Evolutionary conservation across 768 basidiomycete genomes (phyloP).

Genomic region (Lactifluus pinguis): DNA sequence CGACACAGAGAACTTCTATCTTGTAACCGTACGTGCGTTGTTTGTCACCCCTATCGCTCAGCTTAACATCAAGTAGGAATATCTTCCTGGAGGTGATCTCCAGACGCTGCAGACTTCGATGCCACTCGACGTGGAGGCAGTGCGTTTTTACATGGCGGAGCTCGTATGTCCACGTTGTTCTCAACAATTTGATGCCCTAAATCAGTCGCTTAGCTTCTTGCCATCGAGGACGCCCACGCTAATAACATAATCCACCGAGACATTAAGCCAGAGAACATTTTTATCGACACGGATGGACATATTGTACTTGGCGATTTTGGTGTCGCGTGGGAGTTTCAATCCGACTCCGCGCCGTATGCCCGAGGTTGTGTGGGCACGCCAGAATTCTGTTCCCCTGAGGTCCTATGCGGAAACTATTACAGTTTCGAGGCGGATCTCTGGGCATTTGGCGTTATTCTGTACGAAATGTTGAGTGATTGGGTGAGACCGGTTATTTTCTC

Average conservation of each 20-base stretch:
- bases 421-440: conserved; percentile 16
- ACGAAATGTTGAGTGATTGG: conserved; percentile 6
- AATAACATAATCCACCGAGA: conserved; percentile 99
- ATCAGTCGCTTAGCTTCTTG: conserved; percentile 4
- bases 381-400: conserved; percentile 14
- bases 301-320: conserved; percentile 96
- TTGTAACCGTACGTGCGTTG: background rate
- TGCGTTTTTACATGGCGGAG: conserved; percentile 15
- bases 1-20: conserved; percentile 8
- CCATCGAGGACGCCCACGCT: conserved; percentile 55
- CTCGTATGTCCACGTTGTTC: conserved; percentile 2
- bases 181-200: background rate
- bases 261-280: conserved; percentile 97
- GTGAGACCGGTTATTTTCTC: background rate
- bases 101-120: background rate
- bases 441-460: conserved; percentile 17
- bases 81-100: conserved; percentile 12
- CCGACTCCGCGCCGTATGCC: conserved; percentile 43
- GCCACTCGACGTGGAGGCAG: background rate
- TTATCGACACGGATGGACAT: conserved; percentile 77
- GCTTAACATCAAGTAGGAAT: conserved; percentile 3
- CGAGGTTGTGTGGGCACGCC: conserved; percentile 9
- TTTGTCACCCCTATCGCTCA: background rate
- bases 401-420: conserved; percentile 2
- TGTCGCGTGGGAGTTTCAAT: conserved; percentile 89